These are phyloP conservation scores for Taphrina deformans DNA, from an alignment of 1,139 yeast genomes.

Conservation along the genomic window DNA sequence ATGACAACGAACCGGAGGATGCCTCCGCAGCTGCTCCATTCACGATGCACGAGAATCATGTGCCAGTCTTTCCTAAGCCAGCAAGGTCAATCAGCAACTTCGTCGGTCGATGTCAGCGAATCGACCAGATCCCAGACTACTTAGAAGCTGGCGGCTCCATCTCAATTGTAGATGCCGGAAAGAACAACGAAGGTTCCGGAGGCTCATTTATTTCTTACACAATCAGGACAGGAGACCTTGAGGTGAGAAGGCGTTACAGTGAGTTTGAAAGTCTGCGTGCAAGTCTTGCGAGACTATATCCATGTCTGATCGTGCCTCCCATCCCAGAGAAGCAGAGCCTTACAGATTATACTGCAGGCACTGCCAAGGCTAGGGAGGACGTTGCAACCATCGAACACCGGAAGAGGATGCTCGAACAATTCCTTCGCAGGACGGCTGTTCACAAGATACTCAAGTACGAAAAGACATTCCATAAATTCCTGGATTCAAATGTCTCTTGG, in stretches of 20 bases:
- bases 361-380: slow-evolving; percentile 61
- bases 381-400: slow-evolving; percentile 58
- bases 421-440: slow-evolving; percentile 70
- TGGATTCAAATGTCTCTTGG: slow-evolving; percentile 87
- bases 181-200: slow-evolving; percentile 71
- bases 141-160: slow-evolving; percentile 43
- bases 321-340: slow-evolving; percentile 88
- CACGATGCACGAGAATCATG: slow-evolving; percentile 32
- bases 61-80: slow-evolving; percentile 24
- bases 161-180: slow-evolving; percentile 72
- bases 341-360: slow-evolving; percentile 44
- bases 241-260: slow-evolving; percentile 78
- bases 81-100: slow-evolving; percentile 6
- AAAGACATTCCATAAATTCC: slow-evolving; percentile 68
- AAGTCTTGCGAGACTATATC: slow-evolving; percentile 69
- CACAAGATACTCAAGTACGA: slow-evolving; percentile 59
- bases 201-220: slow-evolving; percentile 78
- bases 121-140: slow-evolving; percentile 22
- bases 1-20: slow-evolving; percentile 9
- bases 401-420: slow-evolving; percentile 72
- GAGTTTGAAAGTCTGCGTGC: slow-evolving; percentile 84
- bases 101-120: slow-evolving; percentile 25
- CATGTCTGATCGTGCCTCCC: slow-evolving; percentile 83
- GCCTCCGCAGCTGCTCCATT: slow-evolving; percentile 1
- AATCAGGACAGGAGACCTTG: slow-evolving; percentile 54